Conservation (phyloP, 805 yeast genomes). For the Wickerhamomyces chambardii region DNA sequence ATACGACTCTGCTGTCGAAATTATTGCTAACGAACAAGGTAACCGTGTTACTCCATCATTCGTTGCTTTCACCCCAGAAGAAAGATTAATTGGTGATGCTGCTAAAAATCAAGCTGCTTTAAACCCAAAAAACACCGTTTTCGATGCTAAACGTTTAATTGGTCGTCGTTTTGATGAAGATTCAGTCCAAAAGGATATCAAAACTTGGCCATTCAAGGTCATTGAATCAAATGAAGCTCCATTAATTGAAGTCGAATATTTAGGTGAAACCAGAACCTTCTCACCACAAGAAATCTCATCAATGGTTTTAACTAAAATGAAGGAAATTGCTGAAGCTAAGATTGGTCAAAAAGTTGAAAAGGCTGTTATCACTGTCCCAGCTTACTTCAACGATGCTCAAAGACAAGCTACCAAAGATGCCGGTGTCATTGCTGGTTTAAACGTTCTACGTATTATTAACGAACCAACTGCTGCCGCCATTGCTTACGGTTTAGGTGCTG, state of each 20-base stretch:
- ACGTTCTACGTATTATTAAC: slow-evolving; percentile 69
- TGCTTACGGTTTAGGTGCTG: slow-evolving; percentile 97
- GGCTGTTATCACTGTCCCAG: slow-evolving; percentile 76
- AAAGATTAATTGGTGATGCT: slow-evolving; percentile 76
- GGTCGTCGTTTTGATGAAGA: slow-evolving; percentile 73
- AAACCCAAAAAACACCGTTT: slow-evolving; percentile 69
- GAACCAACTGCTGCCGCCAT: slow-evolving; percentile 96
- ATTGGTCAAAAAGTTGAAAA: slow-evolving; percentile 63
- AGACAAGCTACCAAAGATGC: slow-evolving; percentile 81
- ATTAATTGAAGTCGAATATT: slow-evolving; percentile 59
- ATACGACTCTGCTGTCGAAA: slow-evolving; percentile 69
- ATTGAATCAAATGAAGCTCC: slow-evolving; percentile 59
- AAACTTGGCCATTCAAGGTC: slow-evolving; percentile 82
- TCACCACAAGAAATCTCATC: slow-evolving; percentile 72
- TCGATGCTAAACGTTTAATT: slow-evolving; percentile 78
- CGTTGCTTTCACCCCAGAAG: slow-evolving; percentile 73
- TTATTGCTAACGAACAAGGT: slow-evolving; percentile 80
- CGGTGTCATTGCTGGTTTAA: slow-evolving; percentile 73
- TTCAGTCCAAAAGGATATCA: slow-evolving; percentile 80
- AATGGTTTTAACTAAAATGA: slow-evolving; percentile 77
- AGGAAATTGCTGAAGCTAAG: slow-evolving; percentile 72
- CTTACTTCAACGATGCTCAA: slow-evolving; percentile 73
- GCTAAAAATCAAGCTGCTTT: slow-evolving; percentile 80
- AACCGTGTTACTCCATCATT: slow-evolving; percentile 79
- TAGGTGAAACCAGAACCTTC: slow-evolving; percentile 60